These are phyloP conservation scores for Pythium brassicae DNA, from an alignment of 352 stramenopile genomes.

Conservation along the genomic window DNA sequence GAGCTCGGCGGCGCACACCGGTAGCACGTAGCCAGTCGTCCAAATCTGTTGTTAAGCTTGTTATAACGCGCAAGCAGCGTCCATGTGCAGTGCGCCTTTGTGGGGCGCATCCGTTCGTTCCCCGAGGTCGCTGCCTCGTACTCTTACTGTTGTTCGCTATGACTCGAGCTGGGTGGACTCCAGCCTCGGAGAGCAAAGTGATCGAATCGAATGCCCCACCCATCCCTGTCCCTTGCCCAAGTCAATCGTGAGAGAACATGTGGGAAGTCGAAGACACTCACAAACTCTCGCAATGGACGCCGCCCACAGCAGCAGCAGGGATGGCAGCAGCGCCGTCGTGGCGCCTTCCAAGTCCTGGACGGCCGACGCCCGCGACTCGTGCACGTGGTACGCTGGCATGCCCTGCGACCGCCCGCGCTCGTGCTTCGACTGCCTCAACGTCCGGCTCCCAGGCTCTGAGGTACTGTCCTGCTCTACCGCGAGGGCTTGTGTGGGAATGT, in stretches of 20 bases:
- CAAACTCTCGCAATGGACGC: background rate
- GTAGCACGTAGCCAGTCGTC: background rate
- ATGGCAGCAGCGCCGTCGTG: background rate
- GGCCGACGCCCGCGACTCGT: slow-evolving; percentile 14
- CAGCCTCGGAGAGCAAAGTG: too few species aligned
- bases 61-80: background rate
- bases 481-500: too few species aligned
- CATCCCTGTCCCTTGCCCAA: too few species aligned
- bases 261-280: too few species aligned
- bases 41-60: background rate
- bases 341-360: slow-evolving; percentile 1
- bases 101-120: too few species aligned
- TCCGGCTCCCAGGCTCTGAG: slow-evolving; percentile 20
- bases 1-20: slow-evolving; percentile 9
- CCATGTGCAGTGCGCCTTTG: background rate
- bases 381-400: slow-evolving; percentile 16
- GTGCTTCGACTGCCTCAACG: slow-evolving; percentile 32
- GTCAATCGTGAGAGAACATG: too few species aligned
- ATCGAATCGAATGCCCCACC: too few species aligned
- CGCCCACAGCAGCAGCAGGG: background rate
- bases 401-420: slow-evolving; percentile 18
- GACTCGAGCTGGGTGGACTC: too few species aligned
- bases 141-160: too few species aligned
- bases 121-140: too few species aligned
- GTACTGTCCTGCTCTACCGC: slow-evolving; percentile 16